These are phyloP conservation scores for Meyerozyma carpophila DNA, from an alignment of 1,139 yeast genomes.

Conservation along the genomic window DNA sequence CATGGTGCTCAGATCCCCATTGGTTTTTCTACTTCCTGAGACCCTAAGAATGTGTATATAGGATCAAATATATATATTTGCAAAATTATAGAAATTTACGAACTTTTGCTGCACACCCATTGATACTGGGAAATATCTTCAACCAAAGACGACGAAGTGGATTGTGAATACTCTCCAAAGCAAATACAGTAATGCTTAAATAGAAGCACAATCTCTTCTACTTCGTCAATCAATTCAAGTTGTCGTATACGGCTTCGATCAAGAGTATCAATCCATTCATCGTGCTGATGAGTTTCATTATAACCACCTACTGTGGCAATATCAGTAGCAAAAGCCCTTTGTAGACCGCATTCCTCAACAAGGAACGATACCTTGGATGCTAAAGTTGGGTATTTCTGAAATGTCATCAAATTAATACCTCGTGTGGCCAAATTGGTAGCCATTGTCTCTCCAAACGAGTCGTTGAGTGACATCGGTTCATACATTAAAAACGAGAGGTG, in stretches of 20 bases:
- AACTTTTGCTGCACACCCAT: background rate
- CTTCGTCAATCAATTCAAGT: constrained; percentile 81
- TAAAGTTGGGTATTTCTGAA: constrained; percentile 31
- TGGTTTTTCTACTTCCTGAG: constrained; percentile 21
- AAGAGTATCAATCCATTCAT: constrained; percentile 38
- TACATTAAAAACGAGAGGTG: constrained; percentile 52
- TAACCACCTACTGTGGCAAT: constrained; percentile 56
- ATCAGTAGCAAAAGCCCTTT: constrained; percentile 35
- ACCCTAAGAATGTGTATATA: background rate
- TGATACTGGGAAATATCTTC: background rate
- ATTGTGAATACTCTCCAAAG: constrained; percentile 12
- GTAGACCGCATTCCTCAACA: constrained; percentile 15
- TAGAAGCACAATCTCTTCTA: constrained; percentile 75
- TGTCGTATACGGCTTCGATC: constrained; percentile 52
- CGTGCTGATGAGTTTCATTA: constrained; percentile 1
- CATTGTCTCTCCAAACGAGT: constrained; percentile 82
- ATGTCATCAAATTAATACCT: constrained; percentile 67
- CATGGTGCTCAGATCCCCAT: constrained; percentile 29
- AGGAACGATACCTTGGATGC: constrained; percentile 39
- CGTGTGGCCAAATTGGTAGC: constrained; percentile 60
- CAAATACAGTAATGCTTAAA: constrained; percentile 71
- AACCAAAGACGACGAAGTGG: background rate
- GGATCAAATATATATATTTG: background rate
- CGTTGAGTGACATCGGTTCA: constrained; percentile 78
- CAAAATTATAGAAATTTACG: background rate